Evolutionary conservation across 1,139 yeast genomes (phyloP), one percentile per base, ranked within the genome.

Genomic region (Meyerozyma carpophila): DNA sequence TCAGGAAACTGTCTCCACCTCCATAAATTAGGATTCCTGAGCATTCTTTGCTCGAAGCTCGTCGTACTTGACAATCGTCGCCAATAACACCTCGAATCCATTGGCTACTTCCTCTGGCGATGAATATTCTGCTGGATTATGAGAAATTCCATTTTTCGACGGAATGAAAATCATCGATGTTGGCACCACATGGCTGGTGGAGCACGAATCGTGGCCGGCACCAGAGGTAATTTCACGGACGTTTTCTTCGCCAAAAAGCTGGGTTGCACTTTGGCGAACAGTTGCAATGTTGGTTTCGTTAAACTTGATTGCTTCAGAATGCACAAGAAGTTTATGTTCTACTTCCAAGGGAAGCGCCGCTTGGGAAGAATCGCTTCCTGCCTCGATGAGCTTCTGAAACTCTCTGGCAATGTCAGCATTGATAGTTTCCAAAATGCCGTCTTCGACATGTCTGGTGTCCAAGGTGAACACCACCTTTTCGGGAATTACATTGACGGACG

Each of bases 91-190:
- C 51, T 70, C 62, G 46, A 81, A 79, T 0, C 90, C 90, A 38
- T 73, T 70, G 29, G 74, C 79, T 11, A 80, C 70, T 47, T 83
- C 79, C 50, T 81, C 80, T 5, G 87, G 87, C 0, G 77, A 69
- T 10, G 82, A 71, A 54, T 78, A 82, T 54, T 84, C 91, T 43
- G 70, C 76, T 8, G 84, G 85, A 57, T 80, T 81, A 60, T 84
- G 90, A 25, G 83, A 76, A 36, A 84, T 68, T n/a, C 90, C 90
- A 55, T 80, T 82, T 53, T 66, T 76, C 27, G 85, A 77, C 7
- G 91, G 90, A 53, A 82, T 80, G 59, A 84, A 84, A 26, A 84
- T 77, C 90, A 84, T 84, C 1, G 87, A 77, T 0, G 90, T 82
- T 24, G 91, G 90, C 32, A 79, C 74, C 40, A 73, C 68, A 8